Evolutionary conservation across 2,329 filamentous ascomycete species (phyloP).

Genomic region (Chrysoporthe deuterocubensis): DNA sequence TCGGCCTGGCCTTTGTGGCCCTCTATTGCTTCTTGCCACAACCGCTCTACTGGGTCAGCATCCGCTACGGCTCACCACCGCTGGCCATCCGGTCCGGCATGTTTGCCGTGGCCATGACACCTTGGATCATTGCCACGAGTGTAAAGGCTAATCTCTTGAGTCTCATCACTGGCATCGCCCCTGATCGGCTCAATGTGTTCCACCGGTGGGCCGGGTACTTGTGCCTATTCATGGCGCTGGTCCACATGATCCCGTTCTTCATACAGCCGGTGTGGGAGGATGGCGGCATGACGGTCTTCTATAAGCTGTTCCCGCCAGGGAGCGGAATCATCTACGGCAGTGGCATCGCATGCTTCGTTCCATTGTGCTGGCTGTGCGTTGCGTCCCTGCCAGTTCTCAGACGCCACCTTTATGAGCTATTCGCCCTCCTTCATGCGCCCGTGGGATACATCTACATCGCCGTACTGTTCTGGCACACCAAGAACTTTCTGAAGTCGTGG

Average conservation of each 20-base stretch:
- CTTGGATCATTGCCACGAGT: slow-evolving; percentile 88
- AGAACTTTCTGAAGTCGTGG: slow-evolving; percentile 91
- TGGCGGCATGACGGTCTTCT: slow-evolving; percentile 71
- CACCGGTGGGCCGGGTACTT: slow-evolving; percentile 92
- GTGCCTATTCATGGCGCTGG: slow-evolving; percentile 78
- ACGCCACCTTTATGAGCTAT: slow-evolving; percentile 80
- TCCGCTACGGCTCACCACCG: slow-evolving; percentile 84
- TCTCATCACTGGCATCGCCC: slow-evolving; percentile 84
- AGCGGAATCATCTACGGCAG: slow-evolving; percentile 81
- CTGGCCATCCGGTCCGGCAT: slow-evolving; percentile 86
- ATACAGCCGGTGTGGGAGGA: slow-evolving; percentile 86
- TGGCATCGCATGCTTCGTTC: slow-evolving; percentile 80
- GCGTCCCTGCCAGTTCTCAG: slow-evolving; percentile 82
- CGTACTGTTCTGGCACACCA: slow-evolving; percentile 93
- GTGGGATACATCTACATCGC: slow-evolving; percentile 80
- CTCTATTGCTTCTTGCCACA: slow-evolving; percentile 87
- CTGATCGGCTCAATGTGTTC: slow-evolving; percentile 88
- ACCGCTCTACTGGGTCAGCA: slow-evolving; percentile 87
- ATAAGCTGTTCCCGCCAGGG: slow-evolving; percentile 67
- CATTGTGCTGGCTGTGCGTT: slow-evolving; percentile 80
- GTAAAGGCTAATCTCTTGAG: slow-evolving; percentile 91
- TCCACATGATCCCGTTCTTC: slow-evolving; percentile 90
- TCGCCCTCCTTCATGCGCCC: slow-evolving; percentile 81
- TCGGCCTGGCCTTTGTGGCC: slow-evolving; percentile 72
- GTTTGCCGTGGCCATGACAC: slow-evolving; percentile 88